Conservation (phyloP, 2,329 filamentous ascomycete species). For the Lachnellula hyalina region DNA sequence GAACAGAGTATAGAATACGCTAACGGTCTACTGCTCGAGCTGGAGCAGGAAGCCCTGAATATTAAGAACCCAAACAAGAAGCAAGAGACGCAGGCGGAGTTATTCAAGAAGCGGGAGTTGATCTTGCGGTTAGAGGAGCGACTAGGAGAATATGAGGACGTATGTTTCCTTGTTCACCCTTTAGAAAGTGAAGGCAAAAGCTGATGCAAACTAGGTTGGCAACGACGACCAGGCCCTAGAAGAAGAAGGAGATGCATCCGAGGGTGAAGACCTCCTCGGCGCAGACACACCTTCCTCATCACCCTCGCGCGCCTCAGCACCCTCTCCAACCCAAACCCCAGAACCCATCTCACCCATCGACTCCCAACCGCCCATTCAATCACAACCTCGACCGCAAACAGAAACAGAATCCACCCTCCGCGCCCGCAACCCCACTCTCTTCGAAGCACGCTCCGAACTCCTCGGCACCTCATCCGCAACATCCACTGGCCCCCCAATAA, state of each 20-base stretch:
- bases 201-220: conserved; percentile 29
- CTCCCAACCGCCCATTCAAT: conserved; percentile 1
- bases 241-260: conserved; percentile 34
- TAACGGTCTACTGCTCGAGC: conserved; percentile 58
- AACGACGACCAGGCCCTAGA: conserved; percentile 10
- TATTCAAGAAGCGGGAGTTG: conserved; percentile 59
- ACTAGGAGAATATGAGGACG: conserved; percentile 62
- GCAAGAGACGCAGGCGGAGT: conserved; percentile 56
- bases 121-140: conserved; percentile 62
- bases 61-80: conserved; percentile 54
- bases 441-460: conserved; percentile 13
- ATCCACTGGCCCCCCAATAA: conserved; percentile 39
- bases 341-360: background rate
- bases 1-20: conserved; percentile 67
- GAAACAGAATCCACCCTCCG: conserved; percentile 21
- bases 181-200: background rate
- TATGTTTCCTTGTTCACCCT: conserved; percentile 28
- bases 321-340: conserved; percentile 1
- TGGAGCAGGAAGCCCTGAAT: conserved; percentile 63
- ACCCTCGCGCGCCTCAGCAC: conserved; percentile 18
- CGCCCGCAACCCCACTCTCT: conserved; percentile 14
- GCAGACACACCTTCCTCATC: conserved; percentile 46
- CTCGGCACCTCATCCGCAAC: conserved; percentile 22
- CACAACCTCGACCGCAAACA: background rate
- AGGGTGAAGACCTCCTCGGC: conserved; percentile 53